These are phyloP conservation scores for Taphrina pruni DNA, from an alignment of 1,139 yeast genomes.

Conservation along the genomic window DNA sequence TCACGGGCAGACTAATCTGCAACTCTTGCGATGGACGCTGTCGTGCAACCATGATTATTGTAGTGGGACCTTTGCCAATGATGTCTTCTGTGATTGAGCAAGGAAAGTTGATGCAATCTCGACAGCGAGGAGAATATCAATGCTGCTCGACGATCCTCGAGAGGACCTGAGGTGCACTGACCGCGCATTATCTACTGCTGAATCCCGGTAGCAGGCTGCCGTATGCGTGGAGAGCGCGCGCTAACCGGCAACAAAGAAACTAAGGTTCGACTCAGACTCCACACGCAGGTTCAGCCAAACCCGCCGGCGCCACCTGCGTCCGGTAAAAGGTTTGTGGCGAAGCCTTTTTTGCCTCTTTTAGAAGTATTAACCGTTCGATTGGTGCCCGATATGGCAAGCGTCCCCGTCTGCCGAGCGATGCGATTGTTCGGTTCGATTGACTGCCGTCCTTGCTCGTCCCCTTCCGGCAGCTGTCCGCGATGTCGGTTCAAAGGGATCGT, in stretches of 20 bases:
- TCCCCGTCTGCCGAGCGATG: background rate
- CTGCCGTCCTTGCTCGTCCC: background rate
- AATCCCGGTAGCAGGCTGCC: no score
- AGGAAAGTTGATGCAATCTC: background rate
- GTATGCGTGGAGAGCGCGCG: no score
- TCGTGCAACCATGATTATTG: background rate
- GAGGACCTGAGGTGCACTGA: background rate
- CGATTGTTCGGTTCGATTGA: background rate
- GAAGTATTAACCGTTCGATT: constrained; percentile 4
- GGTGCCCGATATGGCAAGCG: no score
- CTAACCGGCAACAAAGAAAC: background rate
- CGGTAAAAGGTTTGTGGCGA: background rate
- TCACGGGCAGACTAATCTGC: constrained; percentile 8
- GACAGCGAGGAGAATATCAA: background rate
- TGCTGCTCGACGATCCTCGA: background rate
- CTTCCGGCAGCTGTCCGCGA: background rate
- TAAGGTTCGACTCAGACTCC: no score
- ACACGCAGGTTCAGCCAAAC: no score
- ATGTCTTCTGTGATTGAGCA: no score
- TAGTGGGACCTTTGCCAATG: background rate
- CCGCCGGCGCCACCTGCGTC: background rate
- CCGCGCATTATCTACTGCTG: constrained; percentile 9
- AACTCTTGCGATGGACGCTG: background rate
- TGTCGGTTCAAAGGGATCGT: no score
- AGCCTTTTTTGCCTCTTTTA: background rate